Conservation (phyloP, 106 monocot genomes). For the Dioscorea dumetorum region DNA sequence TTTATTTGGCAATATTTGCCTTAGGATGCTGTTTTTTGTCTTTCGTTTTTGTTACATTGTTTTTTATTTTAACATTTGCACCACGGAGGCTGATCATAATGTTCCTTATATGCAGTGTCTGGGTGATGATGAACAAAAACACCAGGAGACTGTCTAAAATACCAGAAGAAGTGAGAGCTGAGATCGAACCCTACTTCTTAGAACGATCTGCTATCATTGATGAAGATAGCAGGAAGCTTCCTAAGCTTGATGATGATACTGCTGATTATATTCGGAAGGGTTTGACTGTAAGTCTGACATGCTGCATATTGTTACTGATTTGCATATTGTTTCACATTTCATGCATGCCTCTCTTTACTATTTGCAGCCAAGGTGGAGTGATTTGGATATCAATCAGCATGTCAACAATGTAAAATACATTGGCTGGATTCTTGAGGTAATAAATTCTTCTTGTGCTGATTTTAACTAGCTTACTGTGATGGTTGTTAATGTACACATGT, state of each 20-base stretch:
- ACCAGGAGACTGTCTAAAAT: slow-evolving; percentile 71
- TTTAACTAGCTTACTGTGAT: too few relatives aligned
- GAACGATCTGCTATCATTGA: slow-evolving; percentile 50
- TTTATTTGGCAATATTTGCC: neutral
- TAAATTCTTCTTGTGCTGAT: too few relatives aligned
- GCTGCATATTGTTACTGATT: neutral
- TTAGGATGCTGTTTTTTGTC: neutral
- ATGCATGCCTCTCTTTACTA: neutral
- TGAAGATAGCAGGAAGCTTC: slow-evolving; percentile 70
- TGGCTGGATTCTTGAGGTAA: slow-evolving; percentile 97
- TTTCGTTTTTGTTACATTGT: neutral
- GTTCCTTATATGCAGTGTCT: slow-evolving; percentile 37
- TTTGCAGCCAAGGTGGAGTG: slow-evolving; percentile 83
- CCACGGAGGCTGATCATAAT: neutral
- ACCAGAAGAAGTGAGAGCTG: slow-evolving; percentile 77
- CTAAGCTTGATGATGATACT: slow-evolving; percentile 54
- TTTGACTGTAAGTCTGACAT: slow-evolving; percentile 47
- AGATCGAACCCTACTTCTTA: slow-evolving; percentile 70
- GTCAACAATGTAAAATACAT: slow-evolving; percentile 98
- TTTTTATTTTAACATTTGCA: neutral
- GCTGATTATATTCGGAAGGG: slow-evolving; percentile 65
- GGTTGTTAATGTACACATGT: too few relatives aligned
- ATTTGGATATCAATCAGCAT: slow-evolving; percentile 91
- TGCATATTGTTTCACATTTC: neutral
- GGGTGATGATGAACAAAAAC: slow-evolving; percentile 94